Base-by-base conservation (phyloP, 2,329 filamentous ascomycete species). In the Stachybotrys chartarum region DNA sequence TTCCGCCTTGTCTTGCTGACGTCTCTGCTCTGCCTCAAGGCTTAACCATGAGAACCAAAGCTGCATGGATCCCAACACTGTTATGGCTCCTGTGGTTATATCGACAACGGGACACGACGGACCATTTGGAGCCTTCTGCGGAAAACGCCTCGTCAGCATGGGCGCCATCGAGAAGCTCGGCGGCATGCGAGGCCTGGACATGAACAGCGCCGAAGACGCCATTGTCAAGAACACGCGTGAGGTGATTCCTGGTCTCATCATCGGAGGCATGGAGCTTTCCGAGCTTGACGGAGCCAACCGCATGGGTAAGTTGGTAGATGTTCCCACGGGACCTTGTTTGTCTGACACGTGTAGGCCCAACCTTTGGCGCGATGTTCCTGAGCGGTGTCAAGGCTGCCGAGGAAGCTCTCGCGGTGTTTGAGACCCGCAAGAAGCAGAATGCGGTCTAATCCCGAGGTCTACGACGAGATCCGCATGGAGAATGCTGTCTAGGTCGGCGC, bases 21-120 rank as follows among this genome's bases (percentile, higher is more conserved):
- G 24, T 24, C 24, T 24, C 24, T 24, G 24, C 24, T 24, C 24
- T 24, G 24, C 24, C 24, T 24, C 24, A 24, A 24, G 24, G 4
- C 24, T 24, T 24, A 24, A 92, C 72, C 88, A 92, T 72, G 88
- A 91, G 68, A 88, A 93, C 70, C 91, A 96, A 77, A 89, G 84
- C 58, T 96, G 91, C 86, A 96, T 96, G 91, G 92, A 96, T 72
- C 91, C 91, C 63, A 96, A 94, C 83, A 96, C 91, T 66, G 96
- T 96, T 82, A 96, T 96, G 69, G 90, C 91, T 0, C 91, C 91
- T 1, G 73, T 96, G 57, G 79, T 96, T 67, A 88, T 97, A 76
- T 91, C 86, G 56, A 96, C 91, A 30, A 96, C 91, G 0, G 92
- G 91, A 52, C 91, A 97, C 66, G 91, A 97, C 62, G 92, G 83